phyloP scores from a whole-genome alignment of 257 asterid genomes.

The Solanum virginianum region DNA sequence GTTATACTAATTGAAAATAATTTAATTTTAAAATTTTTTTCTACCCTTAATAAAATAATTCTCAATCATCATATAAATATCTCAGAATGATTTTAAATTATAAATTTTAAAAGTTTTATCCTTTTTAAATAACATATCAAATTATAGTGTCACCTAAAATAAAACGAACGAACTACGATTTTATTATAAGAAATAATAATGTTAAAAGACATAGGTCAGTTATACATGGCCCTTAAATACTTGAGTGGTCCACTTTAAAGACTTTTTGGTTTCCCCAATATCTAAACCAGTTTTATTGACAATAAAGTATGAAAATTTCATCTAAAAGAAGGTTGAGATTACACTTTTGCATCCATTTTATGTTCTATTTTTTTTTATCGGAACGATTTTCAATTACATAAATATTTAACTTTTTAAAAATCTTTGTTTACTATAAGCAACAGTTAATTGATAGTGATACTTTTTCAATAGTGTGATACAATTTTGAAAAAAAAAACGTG shows the following conservation, averaged over 20 bases:
- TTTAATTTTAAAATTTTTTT: too few relatives aligned
- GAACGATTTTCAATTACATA: too few relatives aligned
- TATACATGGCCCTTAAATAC: not conserved
- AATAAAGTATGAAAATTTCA: not conserved
- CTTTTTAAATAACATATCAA: too few relatives aligned
- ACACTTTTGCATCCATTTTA: not conserved
- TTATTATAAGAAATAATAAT: not conserved
- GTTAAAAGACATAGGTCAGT: not conserved
- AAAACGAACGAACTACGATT: too few relatives aligned
- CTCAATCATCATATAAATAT: too few relatives aligned
- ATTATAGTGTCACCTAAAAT: too few relatives aligned
- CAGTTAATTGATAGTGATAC: not conserved
- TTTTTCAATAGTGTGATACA: not conserved
- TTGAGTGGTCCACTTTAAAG: not conserved
- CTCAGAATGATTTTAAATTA: too few relatives aligned
- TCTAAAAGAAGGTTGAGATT: not conserved
- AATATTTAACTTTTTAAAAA: too few relatives aligned
- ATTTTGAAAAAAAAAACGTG: accelerated
- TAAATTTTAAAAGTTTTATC: too few relatives aligned
- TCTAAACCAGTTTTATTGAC: not conserved
- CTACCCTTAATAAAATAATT: too few relatives aligned
- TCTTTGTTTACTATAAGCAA: too few relatives aligned
- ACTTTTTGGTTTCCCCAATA: not conserved
- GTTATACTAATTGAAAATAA: too few relatives aligned
- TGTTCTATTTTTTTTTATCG: not conserved